A percentile compares a stretch with the other conserved stretches of the same genome.
phyloP scores from a whole-genome alignment of 1,284 basidiomycete species.

The Ustilago loliicola region DNA sequence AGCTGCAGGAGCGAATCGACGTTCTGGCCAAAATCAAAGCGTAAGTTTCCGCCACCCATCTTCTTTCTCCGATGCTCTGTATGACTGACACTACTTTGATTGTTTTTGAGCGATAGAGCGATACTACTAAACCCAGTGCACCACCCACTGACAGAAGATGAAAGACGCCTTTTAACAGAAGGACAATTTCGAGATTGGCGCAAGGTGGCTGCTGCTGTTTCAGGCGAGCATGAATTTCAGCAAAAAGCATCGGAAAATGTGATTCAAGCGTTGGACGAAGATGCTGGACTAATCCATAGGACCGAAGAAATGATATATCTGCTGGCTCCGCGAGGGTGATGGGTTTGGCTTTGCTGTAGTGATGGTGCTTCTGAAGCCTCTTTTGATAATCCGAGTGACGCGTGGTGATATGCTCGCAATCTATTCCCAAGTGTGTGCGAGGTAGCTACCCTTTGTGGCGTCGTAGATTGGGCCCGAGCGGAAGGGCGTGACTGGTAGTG shows the following conservation, averaged over 20 bases:
- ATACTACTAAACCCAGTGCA: background rate
- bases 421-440: constrained; percentile 9
- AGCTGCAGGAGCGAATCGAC: background rate
- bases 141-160: background rate
- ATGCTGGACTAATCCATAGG: background rate
- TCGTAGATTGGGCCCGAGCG: constrained; percentile 29
- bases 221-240: background rate
- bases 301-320: background rate
- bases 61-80: background rate
- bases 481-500: constrained; percentile 28
- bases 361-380: background rate
- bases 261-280: background rate
- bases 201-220: background rate
- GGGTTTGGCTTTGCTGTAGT: background rate
- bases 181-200: background rate
- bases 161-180: background rate
- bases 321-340: background rate
- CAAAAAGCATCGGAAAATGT: background rate
- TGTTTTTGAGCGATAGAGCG: background rate
- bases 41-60: background rate
- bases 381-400: background rate
- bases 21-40: background rate
- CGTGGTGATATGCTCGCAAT: background rate
- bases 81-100: background rate
- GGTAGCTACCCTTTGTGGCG: constrained; percentile 32